Evolutionary conservation across 805 yeast genomes (phyloP).

Genomic region (Myxozyma lipomycoides): DNA sequence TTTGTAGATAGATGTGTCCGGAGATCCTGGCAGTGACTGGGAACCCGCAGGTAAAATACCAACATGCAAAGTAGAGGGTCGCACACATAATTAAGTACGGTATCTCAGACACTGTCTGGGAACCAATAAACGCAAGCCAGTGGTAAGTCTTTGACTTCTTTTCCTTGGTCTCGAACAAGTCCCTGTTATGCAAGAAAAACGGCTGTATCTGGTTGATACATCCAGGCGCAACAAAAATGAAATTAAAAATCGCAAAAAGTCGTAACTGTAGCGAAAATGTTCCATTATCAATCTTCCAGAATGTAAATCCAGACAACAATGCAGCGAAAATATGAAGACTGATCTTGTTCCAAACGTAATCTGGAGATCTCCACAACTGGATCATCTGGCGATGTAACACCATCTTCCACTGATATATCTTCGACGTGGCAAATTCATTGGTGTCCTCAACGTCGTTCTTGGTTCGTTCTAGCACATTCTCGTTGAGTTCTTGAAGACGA

Average conservation of each 20-base stretch:
- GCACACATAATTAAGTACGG: conserved; percentile 54
- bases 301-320: conserved; percentile 68
- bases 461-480: conserved; percentile 22
- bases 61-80: conserved; percentile 52
- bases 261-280: conserved; percentile 56
- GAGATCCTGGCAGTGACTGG: conserved; percentile 40
- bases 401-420: conserved; percentile 43
- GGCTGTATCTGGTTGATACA: conserved; percentile 60
- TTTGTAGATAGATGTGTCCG: conserved; percentile 47
- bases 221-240: conserved; percentile 56
- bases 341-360: conserved; percentile 59
- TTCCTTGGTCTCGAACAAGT: conserved; percentile 66
- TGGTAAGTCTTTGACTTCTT: conserved; percentile 67
- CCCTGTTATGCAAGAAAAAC: conserved; percentile 54
- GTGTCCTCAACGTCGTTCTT: conserved; percentile 30
- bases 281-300: conserved; percentile 53
- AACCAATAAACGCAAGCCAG: conserved; percentile 57
- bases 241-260: conserved; percentile 57
- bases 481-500: conserved; percentile 26
- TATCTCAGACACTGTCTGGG: conserved; percentile 54
- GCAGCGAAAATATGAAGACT: conserved; percentile 50
- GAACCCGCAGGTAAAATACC: conserved; percentile 49
- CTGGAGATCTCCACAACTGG: conserved; percentile 57
- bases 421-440: conserved; percentile 46
- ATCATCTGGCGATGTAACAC: conserved; percentile 44